These are phyloP conservation scores for Geosmithia putterillii DNA, from an alignment of 2,329 filamentous ascomycete genomes.

Conservation along the genomic window DNA sequence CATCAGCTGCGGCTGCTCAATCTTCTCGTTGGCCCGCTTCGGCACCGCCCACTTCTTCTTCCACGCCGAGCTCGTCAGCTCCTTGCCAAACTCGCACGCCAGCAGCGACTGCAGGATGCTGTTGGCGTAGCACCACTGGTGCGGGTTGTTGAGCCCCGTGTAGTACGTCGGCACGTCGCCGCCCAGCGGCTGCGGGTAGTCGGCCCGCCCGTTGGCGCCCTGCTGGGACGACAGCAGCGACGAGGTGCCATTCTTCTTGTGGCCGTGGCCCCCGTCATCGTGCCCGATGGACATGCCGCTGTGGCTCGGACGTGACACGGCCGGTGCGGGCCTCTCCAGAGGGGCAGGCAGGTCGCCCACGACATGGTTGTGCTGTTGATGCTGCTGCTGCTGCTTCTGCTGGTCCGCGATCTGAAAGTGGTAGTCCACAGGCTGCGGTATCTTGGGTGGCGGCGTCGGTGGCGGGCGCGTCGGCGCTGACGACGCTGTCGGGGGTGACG, in stretches of 20 bases:
- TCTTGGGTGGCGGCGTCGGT: background rate
- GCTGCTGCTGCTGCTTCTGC: too few relatives aligned
- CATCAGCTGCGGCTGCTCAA: slow-evolving; percentile 44
- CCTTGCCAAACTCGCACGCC: slow-evolving; percentile 57
- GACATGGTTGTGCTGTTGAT: slow-evolving; percentile 6
- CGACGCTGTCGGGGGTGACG: too few relatives aligned
- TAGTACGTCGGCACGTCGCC: slow-evolving; percentile 12
- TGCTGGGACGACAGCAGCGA: background rate
- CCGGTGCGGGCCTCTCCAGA: slow-evolving; percentile 55
- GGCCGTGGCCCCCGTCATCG: slow-evolving; percentile 21
- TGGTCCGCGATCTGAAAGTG: slow-evolving; percentile 1
- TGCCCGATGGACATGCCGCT: slow-evolving; percentile 50
- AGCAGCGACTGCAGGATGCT: slow-evolving; percentile 76
- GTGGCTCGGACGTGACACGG: slow-evolving; percentile 61
- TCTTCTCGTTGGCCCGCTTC: slow-evolving; percentile 45
- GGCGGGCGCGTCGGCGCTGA: too few relatives aligned
- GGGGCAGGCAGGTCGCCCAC: slow-evolving; percentile 39
- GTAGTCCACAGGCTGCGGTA: background rate
- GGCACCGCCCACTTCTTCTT: slow-evolving; percentile 54
- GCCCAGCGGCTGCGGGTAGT: slow-evolving; percentile 28
- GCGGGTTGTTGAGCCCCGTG: slow-evolving; percentile 67
- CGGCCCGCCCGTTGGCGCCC: background rate
- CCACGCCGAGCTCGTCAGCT: slow-evolving; percentile 48
- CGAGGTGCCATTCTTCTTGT: slow-evolving; percentile 26
- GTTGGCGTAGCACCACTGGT: slow-evolving; percentile 85